phyloP scores from a whole-genome alignment of 768 basidiomycete genomes.

The Polyporus arcularius region DNA sequence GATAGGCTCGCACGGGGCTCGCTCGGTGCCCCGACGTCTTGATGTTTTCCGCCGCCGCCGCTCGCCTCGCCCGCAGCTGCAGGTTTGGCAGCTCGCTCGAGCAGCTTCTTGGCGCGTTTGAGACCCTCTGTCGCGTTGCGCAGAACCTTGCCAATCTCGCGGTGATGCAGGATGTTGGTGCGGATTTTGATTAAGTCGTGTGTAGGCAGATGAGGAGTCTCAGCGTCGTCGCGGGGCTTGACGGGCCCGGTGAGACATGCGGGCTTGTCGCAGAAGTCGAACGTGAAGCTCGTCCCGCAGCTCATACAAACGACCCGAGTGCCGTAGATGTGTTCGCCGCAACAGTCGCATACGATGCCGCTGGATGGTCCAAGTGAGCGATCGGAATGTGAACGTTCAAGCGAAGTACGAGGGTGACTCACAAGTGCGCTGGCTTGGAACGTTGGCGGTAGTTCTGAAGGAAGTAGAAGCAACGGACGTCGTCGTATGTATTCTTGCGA shows the following conservation, averaged over 20 bases:
- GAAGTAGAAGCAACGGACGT: slow-evolving; percentile 4
- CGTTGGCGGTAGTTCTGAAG: slow-evolving; percentile 7
- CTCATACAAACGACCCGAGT: slow-evolving; percentile 16
- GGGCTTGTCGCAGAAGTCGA: slow-evolving; percentile 26
- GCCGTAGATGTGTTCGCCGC: slow-evolving; percentile 14
- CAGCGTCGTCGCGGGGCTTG: slow-evolving; percentile 1
- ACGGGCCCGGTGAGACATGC: slow-evolving; percentile 3
- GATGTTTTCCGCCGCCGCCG: not conserved
- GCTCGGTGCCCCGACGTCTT: not conserved
- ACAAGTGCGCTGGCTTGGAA: not conserved
- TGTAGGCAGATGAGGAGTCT: slow-evolving; percentile 8
- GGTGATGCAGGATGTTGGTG: slow-evolving; percentile 12
- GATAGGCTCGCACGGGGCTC: not conserved
- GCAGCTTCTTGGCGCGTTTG: slow-evolving; percentile 1
- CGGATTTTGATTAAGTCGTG: slow-evolving; percentile 26
- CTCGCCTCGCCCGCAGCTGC: too few species aligned
- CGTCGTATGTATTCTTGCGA: slow-evolving; percentile 5
- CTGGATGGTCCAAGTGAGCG: not conserved
- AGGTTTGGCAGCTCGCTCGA: not conserved
- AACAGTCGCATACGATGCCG: slow-evolving; percentile 17
- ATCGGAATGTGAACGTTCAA: not conserved
- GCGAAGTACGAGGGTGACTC: not conserved
- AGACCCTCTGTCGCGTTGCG: slow-evolving; percentile 3
- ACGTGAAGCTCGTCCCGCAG: slow-evolving; percentile 10
- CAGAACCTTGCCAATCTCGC: slow-evolving; percentile 15